phyloP scores from a whole-genome alignment of 2,329 filamentous ascomycete species.

The Helotiales sp. region DNA sequence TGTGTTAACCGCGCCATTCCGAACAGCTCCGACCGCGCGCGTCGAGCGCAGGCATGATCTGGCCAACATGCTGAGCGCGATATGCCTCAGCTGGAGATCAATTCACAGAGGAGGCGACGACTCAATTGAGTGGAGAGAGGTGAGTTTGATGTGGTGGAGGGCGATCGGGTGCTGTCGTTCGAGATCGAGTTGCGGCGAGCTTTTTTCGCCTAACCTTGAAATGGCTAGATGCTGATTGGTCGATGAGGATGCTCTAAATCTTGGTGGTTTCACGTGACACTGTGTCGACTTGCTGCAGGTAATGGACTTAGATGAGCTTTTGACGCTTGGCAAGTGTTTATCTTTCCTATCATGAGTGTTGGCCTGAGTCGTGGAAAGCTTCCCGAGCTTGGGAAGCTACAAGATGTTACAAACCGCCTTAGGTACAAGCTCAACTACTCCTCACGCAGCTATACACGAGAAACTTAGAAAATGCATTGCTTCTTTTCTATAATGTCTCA shows the following conservation, averaged over 20 bases:
- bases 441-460: no score
- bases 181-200: slow-evolving; percentile 17
- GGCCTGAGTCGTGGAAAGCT: no score
- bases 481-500: not conserved
- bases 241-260: not conserved
- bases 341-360: no score
- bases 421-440: no score
- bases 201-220: not conserved
- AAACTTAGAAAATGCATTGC: no score
- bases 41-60: slow-evolving; percentile 86
- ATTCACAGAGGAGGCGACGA: slow-evolving; percentile 27
- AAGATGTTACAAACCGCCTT: no score
- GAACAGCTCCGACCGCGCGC: slow-evolving; percentile 78
- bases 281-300: no score
- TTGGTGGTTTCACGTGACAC: slow-evolving; percentile 1
- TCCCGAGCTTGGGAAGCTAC: no score
- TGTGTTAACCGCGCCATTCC: slow-evolving; percentile 70
- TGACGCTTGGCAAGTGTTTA: no score
- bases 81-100: slow-evolving; percentile 35
- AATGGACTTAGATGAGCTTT: no score
- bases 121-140: slow-evolving; percentile 34
- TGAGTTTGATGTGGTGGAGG: slow-evolving; percentile 25
- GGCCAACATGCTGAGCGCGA: slow-evolving; percentile 75
- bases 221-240: not conserved
- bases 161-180: slow-evolving; percentile 19